These are phyloP conservation scores for Spizellomyces punctatus DNA, from an alignment of 192 early-diverging fungal species.

Conservation along the genomic window DNA sequence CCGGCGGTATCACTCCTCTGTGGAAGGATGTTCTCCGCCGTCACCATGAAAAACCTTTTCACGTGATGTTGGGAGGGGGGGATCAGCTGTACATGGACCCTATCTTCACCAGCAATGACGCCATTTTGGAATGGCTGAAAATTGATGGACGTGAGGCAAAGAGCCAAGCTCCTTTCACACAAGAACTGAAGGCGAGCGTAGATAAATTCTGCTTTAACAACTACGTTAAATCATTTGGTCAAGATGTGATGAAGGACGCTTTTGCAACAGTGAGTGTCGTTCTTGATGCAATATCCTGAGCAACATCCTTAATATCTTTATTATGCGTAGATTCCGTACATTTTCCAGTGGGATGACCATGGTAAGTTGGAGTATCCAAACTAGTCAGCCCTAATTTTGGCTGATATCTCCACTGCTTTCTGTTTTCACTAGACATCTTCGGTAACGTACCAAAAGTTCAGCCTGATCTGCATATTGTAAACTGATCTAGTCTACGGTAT, in stretches of 20 bases:
- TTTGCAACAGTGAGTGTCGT: constrained; percentile 60
- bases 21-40: constrained; percentile 30
- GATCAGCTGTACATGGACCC: constrained; percentile 46
- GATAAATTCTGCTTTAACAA: constrained; percentile 72
- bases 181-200: constrained; percentile 55
- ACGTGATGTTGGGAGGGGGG: constrained; percentile 37
- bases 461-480: too few species aligned
- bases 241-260: constrained; percentile 55
- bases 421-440: constrained; percentile 65
- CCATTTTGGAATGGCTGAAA: constrained; percentile 30
- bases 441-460: constrained; percentile 18
- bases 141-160: constrained; percentile 47
- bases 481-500: too few species aligned
- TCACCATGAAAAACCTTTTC: constrained; percentile 23
- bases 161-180: constrained; percentile 53
- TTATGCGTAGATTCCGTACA: constrained; percentile 50
- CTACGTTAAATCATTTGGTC: constrained; percentile 66
- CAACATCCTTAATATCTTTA: background rate
- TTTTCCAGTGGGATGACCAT: constrained; percentile 85
- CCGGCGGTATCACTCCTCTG: constrained; percentile 23
- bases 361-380: constrained; percentile 64
- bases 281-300: background rate
- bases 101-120: constrained; percentile 25
- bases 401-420: constrained; percentile 65
- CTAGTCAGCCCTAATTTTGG: background rate